Base-by-base conservation (phyloP, 768 basidiomycete genomes). In the Cystobasidium ongulense region DNA sequence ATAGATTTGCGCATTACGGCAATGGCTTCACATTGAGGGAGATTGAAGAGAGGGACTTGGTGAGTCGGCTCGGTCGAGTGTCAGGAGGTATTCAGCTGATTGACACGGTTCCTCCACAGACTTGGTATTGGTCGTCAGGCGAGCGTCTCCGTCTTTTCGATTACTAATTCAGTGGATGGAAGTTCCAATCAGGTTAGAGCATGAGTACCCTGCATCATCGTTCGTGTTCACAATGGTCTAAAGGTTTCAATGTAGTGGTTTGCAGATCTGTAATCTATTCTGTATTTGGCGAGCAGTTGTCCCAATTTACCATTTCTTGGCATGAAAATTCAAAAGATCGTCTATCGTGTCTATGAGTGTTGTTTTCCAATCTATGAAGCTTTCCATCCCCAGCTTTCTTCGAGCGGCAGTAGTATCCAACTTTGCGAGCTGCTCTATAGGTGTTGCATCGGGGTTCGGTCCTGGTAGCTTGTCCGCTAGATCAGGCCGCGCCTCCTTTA, bases 271-370 rank as follows among this genome's bases (percentile, higher is more conserved):
- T n/a, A n/a, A n/a, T n/a, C n/a, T n/a, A n/a, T n/a, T n/a, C n/a
- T n/a, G n/a, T n/a, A n/a, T n/a, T n/a, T n/a, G n/a, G n/a, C n/a
- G n/a, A n/a, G n/a, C n/a, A n/a, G n/a, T n/a, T n/a, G n/a, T n/a
- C n/a, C 39, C 39, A 17, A 17, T 74, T 70, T 73, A 78, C 59
- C 33, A 25, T 39, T 78, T 75, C 76, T 78, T 59, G 57, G 57
- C 76, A 10, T 68, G 35, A n/a, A 74, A 59, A 65, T 73, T 70
- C 2, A 78, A 36, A 35, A 77, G 53, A 35, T 67, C 62, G 21
- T 78, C 78, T 5, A 78, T 29, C 31, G 77, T 75, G 54, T 65
- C 46, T n/a, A 57, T 31, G 4, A 78, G 35, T 31, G 63, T 73
- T 29, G 54, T 35, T 54, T 73, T 53, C 78, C 77, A 76, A 0